A percentile compares a stretch with the other conserved stretches of the same genome.
These are phyloP conservation scores for Claviceps africana DNA, from an alignment of 2,329 filamentous ascomycete genomes.

Conservation along the genomic window DNA sequence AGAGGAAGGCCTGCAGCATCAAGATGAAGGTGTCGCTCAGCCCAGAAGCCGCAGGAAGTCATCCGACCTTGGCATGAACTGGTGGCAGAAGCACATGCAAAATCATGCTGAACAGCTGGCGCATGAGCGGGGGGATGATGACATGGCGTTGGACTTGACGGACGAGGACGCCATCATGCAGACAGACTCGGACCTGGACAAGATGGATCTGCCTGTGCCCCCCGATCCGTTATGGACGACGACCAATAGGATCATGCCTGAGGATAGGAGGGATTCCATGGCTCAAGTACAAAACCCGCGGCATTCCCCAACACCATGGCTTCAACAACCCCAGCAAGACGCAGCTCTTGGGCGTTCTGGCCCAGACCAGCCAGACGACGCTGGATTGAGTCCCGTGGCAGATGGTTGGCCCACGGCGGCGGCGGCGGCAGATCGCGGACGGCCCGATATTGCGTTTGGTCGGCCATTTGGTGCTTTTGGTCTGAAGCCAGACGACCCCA, in stretches of 20 bases:
- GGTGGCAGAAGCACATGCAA: slow-evolving; percentile 72
- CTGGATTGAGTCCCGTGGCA: neutral
- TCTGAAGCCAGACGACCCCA: slow-evolving; percentile 23
- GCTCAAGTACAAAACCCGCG: slow-evolving; percentile 10
- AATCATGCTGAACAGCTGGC: slow-evolving; percentile 56
- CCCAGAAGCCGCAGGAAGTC: slow-evolving; percentile 39
- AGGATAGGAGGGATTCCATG: slow-evolving; percentile 15
- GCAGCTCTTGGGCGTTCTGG: neutral
- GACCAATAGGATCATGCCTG: slow-evolving; percentile 16
- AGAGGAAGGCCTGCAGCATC: slow-evolving; percentile 22
- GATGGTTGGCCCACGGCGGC: slow-evolving; percentile 1
- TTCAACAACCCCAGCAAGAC: neutral
- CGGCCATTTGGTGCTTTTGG: slow-evolving; percentile 30
- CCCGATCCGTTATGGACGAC: slow-evolving; percentile 30
- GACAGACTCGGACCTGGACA: slow-evolving; percentile 29
- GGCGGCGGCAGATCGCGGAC: slow-evolving; percentile 2
- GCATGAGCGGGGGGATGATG: slow-evolving; percentile 24
- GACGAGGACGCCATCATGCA: slow-evolving; percentile 16
- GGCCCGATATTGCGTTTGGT: slow-evolving; percentile 17
- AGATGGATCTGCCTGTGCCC: slow-evolving; percentile 25
- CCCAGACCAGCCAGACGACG: slow-evolving; percentile 7
- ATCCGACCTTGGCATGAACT: slow-evolving; percentile 48
- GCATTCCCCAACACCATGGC: slow-evolving; percentile 12
- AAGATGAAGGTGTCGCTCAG: slow-evolving; percentile 11
- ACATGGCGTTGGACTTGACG: slow-evolving; percentile 14